phyloP scores from a whole-genome alignment of 169 alveolate species.

The Babesia gibsoni region DNA sequence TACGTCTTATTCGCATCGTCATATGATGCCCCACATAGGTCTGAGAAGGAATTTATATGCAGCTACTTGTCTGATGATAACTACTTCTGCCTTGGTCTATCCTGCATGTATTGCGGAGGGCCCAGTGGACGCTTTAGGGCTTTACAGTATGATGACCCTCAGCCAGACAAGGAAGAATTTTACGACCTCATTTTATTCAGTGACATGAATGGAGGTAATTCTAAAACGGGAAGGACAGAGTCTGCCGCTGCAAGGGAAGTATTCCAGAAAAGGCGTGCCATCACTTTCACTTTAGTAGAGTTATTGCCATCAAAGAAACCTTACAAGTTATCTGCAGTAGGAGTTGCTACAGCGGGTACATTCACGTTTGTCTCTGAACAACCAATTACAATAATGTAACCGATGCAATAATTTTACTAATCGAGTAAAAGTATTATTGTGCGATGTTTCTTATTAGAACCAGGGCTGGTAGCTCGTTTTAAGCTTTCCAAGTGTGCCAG shows the following conservation, averaged over 20 bases:
- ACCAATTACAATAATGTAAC: slow-evolving; percentile 4
- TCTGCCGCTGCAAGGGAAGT: slow-evolving; percentile 42
- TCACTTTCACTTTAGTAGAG: slow-evolving; percentile 49
- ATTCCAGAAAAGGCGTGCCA: slow-evolving; percentile 8
- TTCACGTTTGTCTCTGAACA: slow-evolving; percentile 13
- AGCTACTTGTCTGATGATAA: neutral
- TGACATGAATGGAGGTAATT: slow-evolving; percentile 49
- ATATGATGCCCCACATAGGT: neutral
- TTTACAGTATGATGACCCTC: neutral
- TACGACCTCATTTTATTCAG: slow-evolving; percentile 34
- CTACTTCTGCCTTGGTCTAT: slow-evolving; percentile 6
- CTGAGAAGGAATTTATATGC: neutral
- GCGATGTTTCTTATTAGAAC: slow-evolving; percentile 17
- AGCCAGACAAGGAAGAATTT: neutral
- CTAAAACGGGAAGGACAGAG: slow-evolving; percentile 35
- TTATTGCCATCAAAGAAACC: slow-evolving; percentile 15
- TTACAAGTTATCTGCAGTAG: slow-evolving; percentile 18
- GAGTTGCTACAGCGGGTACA: slow-evolving; percentile 5
- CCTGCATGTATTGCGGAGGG: slow-evolving; percentile 49
- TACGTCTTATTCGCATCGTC: slow-evolving; percentile 20
- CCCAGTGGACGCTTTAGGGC: slow-evolving; percentile 29
- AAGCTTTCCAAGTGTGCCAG: slow-evolving; percentile 62
- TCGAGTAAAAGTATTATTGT: neutral
- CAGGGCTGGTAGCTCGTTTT: slow-evolving; percentile 64
- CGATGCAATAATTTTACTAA: neutral